A percentile compares a stretch with the other conserved stretches of the same genome.
Conservation (phyloP, 208 protist genomes). For the Chromosphaera perkinsii region DNA sequence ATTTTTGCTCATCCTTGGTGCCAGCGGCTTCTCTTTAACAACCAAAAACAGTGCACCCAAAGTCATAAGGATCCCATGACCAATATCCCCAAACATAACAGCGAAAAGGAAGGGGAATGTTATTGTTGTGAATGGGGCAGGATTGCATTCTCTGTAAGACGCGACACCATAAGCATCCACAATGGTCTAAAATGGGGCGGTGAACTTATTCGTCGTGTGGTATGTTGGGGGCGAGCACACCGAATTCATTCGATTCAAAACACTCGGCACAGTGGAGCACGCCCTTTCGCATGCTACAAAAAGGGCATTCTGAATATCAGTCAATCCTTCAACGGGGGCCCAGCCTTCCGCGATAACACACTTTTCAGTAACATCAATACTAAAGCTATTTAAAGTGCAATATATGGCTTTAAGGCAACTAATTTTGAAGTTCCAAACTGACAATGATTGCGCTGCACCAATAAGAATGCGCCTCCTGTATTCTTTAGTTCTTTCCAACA, state of each 20-base stretch:
- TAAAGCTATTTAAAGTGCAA: conserved; percentile 88
- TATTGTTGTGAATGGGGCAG: conserved; percentile 79
- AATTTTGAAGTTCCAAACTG: conserved; percentile 78
- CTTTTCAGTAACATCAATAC: conserved; percentile 75
- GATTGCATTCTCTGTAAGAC: conserved; percentile 68
- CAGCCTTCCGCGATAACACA: conserved; percentile 83
- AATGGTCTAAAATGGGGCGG: conserved; percentile 87
- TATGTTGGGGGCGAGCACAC: conserved; percentile 88
- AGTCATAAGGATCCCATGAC: conserved; percentile 89
- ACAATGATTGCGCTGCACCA: conserved; percentile 61
- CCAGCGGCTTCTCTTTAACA: conserved; percentile 71
- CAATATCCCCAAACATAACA: conserved; percentile 99
- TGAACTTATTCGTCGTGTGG: conserved; percentile 94
- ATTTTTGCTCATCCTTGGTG: conserved; percentile 14
- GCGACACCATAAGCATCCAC: conserved; percentile 95
- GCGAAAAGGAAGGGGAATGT: conserved; percentile 99
- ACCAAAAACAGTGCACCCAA: conserved; percentile 71
- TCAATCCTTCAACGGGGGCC: conserved; percentile 41
- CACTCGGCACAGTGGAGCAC: conserved; percentile 74
- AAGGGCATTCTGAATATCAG: conserved; percentile 55
- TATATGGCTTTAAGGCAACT: conserved; percentile 88
- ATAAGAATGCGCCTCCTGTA: conserved; percentile 60
- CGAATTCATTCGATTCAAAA: conserved; percentile 78
- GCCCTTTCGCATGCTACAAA: conserved; percentile 66
- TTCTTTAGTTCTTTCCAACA: conserved; percentile 27